Conservation (phyloP, 2,329 filamentous ascomycete genomes). For the Furcasterigmium furcatum region DNA sequence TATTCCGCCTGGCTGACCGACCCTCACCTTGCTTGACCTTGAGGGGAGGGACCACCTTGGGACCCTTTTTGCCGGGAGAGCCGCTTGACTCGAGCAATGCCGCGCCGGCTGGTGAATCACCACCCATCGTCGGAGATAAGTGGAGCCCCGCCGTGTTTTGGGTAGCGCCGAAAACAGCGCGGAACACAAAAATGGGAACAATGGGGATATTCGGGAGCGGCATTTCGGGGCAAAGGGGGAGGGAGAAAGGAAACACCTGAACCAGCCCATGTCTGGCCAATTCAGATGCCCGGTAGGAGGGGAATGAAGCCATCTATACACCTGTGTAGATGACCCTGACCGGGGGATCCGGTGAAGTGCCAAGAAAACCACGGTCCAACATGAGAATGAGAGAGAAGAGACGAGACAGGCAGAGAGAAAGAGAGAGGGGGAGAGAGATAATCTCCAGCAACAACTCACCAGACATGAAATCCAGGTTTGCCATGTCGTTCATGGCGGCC, state of each 20-base stretch:
- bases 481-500: constrained; percentile 39
- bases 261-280: not conserved
- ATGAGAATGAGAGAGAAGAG: not conserved
- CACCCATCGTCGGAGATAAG: not conserved
- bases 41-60: too few relatives aligned
- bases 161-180: constrained; percentile 2
- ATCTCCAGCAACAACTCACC: too few relatives aligned
- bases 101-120: not conserved
- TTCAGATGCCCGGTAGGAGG: not conserved
- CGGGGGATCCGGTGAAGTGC: not conserved
- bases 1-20: too few relatives aligned
- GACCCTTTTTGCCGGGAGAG: too few relatives aligned
- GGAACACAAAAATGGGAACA: not conserved
- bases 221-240: not conserved
- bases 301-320: too few relatives aligned
- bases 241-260: constrained; percentile 2
- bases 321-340: not conserved
- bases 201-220: not conserved
- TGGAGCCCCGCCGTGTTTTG: not conserved
- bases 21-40: too few relatives aligned
- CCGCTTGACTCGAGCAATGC: not conserved
- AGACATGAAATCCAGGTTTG: constrained; percentile 46
- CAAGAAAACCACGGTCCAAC: not conserved
- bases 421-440: too few relatives aligned
- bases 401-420: not conserved